phyloP scores from a whole-genome alignment of 345 rosid genomes.

The Gossypium longicalyx region DNA sequence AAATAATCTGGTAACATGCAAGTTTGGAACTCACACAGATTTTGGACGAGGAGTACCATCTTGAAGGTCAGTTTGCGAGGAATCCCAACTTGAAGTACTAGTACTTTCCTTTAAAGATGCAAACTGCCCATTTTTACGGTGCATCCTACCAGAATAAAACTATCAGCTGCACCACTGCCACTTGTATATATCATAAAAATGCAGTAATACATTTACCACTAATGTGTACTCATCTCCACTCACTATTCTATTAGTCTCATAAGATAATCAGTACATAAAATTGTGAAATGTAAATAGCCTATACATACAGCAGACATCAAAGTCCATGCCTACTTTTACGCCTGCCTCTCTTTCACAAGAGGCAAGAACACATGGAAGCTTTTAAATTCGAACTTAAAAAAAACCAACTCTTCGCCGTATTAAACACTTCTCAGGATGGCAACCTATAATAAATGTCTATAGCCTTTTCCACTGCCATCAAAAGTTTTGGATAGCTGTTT shows the following conservation, averaged over 20 bases:
- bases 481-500: background rate
- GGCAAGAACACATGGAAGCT: background rate
- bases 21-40: constrained; percentile 55
- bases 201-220: background rate
- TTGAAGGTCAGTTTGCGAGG: constrained; percentile 42
- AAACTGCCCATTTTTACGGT: constrained; percentile 74
- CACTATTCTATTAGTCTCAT: background rate
- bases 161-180: background rate
- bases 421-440: background rate
- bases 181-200: background rate
- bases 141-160: constrained; percentile 47
- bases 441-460: background rate
- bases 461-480: background rate
- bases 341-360: background rate
- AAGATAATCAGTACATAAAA: background rate
- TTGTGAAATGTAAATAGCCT: background rate
- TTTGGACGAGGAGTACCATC: constrained; percentile 41
- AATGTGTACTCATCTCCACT: background rate
- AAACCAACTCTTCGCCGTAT: background rate
- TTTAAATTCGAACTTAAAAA: background rate
- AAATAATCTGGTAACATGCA: constrained; percentile 9
- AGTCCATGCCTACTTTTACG: background rate
- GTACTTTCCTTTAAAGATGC: constrained; percentile 52
- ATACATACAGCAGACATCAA: background rate
- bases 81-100: constrained; percentile 49